Percentiles rank a stretch among this genome's conserved stretches.
Evolutionary conservation across 208 protist genomes (phyloP).

Genomic region (Willaertia magna): DNA sequence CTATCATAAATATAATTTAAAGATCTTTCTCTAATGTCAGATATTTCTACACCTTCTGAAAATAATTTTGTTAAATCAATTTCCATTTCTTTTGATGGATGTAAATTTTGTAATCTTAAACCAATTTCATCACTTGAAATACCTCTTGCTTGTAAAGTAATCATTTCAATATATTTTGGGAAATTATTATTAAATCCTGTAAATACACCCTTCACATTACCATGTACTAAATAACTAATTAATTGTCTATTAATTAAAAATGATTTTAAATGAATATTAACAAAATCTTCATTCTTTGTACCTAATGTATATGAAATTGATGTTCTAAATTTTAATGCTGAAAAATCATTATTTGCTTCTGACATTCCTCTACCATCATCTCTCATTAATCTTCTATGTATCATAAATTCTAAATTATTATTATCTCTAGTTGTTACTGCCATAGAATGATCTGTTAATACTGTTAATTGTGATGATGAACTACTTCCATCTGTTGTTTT

Average conservation of each 20-base stretch:
- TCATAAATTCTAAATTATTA: neutral
- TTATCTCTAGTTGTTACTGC: neutral
- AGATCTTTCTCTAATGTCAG: neutral
- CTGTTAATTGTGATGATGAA: neutral
- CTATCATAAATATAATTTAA: neutral
- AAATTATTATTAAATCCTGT: neutral
- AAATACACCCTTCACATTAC: neutral
- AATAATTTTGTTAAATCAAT: neutral
- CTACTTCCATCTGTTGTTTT: neutral
- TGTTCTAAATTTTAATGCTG: neutral
- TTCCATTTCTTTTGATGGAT: neutral
- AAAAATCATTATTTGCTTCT: neutral
- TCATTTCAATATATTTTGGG: neutral
- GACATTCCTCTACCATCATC: slow-evolving; percentile 9
- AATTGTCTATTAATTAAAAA: neutral
- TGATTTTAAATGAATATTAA: neutral
- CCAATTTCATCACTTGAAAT: neutral
- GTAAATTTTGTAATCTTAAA: neutral
- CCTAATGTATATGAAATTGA: neutral
- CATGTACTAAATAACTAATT: neutral
- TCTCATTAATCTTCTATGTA: neutral
- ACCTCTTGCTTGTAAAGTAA: neutral
- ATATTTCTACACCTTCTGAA: neutral
- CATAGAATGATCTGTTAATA: neutral
- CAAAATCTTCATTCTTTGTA: neutral